These are phyloP conservation scores for Graphilbum ipis-grandicollis DNA, from an alignment of 2,329 filamentous ascomycete species.

Conservation along the genomic window DNA sequence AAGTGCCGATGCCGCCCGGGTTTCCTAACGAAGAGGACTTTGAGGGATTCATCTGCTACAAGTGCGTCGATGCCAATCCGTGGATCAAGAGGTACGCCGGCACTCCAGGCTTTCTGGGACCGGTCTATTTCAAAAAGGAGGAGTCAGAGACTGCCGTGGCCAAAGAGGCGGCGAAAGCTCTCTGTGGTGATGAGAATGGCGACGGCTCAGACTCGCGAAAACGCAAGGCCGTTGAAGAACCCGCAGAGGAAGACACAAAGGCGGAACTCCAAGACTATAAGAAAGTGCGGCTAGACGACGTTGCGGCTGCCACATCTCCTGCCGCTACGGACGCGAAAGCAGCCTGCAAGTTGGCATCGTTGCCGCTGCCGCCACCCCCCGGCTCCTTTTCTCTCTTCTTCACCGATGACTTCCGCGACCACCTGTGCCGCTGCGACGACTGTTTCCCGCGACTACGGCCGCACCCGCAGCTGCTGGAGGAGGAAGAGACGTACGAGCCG, in stretches of 20 bases:
- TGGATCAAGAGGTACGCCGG: slow-evolving; percentile 88
- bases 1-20: slow-evolving; percentile 57
- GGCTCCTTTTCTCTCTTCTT: slow-evolving; percentile 69
- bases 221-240: slow-evolving; percentile 48
- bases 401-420: slow-evolving; percentile 57
- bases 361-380: slow-evolving; percentile 36
- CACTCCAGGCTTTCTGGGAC: slow-evolving; percentile 58
- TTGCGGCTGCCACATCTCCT: slow-evolving; percentile 10
- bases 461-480: slow-evolving; percentile 73
- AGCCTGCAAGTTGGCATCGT: slow-evolving; percentile 42
- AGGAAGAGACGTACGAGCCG: slow-evolving; percentile 88
- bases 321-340: slow-evolving; percentile 4
- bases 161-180: slow-evolving; percentile 1
- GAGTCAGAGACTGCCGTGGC: neutral
- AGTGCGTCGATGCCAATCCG: slow-evolving; percentile 71
- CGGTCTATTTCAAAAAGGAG: slow-evolving; percentile 36
- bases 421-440: slow-evolving; percentile 65
- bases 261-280: slow-evolving; percentile 24
- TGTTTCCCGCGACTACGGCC: slow-evolving; percentile 59
- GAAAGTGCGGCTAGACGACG: slow-evolving; percentile 4
- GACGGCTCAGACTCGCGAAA: slow-evolving; percentile 30
- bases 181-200: too few species aligned
- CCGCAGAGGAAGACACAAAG: slow-evolving; percentile 22
- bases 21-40: slow-evolving; percentile 86
- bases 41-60: slow-evolving; percentile 82